Percentiles rank a stretch among this genome's conserved stretches.
phyloP scores from a whole-genome alignment of 176 grass and related monocot species.

The Juncus inflexus region DNA sequence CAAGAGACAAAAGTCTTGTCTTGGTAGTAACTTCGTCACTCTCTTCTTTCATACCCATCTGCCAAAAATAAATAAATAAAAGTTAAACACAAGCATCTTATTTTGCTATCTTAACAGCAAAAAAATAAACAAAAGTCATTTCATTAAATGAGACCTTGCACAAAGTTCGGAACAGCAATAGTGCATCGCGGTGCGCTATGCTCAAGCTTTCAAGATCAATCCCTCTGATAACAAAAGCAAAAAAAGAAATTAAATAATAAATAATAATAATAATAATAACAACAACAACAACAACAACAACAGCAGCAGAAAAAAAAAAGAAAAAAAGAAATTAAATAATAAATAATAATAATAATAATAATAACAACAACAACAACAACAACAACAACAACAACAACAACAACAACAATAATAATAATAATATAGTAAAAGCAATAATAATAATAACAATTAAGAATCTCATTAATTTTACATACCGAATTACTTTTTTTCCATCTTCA shows the following conservation, averaged over 20 bases:
- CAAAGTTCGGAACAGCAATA: constrained; percentile 90
- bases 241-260: constrained; percentile 10
- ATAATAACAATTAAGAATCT: no score
- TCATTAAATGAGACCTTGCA: constrained; percentile 72
- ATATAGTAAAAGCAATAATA: no score
- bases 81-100: no score
- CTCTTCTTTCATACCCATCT: constrained; percentile 99
- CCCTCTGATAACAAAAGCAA: constrained; percentile 41
- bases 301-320: background rate
- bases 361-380: no score
- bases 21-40: constrained; percentile 85
- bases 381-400: no score
- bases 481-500: constrained; percentile 95
- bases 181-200: constrained; percentile 80
- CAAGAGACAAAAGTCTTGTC: constrained; percentile 94
- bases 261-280: constrained; percentile 4
- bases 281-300: background rate
- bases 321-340: constrained; percentile 1
- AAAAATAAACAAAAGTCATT: constrained; percentile 32
- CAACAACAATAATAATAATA: no score
- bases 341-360: constrained; percentile 22
- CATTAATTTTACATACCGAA: constrained; percentile 37
- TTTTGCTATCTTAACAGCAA: no score
- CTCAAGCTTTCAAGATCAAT: constrained; percentile 89
- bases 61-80: constrained; percentile 21